These are phyloP conservation scores for Volvariella surrecta DNA, from an alignment of 1,284 basidiomycete genomes.

Conservation along the genomic window DNA sequence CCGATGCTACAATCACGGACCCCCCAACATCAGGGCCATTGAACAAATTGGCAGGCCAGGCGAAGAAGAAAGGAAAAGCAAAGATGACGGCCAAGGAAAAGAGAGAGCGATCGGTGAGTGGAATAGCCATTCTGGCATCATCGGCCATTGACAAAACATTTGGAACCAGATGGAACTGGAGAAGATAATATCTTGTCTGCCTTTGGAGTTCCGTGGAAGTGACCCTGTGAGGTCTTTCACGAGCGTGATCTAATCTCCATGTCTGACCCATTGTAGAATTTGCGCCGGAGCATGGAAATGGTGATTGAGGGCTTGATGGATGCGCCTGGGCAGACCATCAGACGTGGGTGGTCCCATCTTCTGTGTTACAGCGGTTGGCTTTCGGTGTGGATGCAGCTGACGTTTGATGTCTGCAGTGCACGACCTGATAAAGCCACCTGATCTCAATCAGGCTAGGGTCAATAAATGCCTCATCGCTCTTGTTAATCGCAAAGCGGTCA, in stretches of 20 bases:
- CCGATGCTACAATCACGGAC: slow-evolving; percentile 28
- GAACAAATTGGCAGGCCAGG: slow-evolving; percentile 17
- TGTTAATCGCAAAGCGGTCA: slow-evolving; percentile 80
- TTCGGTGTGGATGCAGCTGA: neutral
- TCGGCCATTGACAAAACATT: neutral
- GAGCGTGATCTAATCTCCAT: neutral
- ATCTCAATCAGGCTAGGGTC: slow-evolving; percentile 80
- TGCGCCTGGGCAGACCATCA: slow-evolving; percentile 40
- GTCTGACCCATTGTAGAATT: slow-evolving; percentile 32
- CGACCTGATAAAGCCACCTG: slow-evolving; percentile 74
- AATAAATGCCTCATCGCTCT: slow-evolving; percentile 92
- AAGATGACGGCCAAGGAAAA: slow-evolving; percentile 76
- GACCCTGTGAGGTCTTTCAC: slow-evolving; percentile 54
- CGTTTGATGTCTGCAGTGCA: slow-evolving; percentile 40
- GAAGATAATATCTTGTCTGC: slow-evolving; percentile 69
- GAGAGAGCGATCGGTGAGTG: slow-evolving; percentile 65
- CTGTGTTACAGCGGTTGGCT: neutral
- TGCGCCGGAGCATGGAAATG: slow-evolving; percentile 70
- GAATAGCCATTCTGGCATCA: neutral
- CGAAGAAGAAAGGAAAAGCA: slow-evolving; percentile 59
- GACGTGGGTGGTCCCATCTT: slow-evolving; percentile 32
- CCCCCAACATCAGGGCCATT: slow-evolving; percentile 17
- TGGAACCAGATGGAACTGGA: slow-evolving; percentile 52
- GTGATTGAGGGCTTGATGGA: slow-evolving; percentile 68
- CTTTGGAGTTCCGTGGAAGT: slow-evolving; percentile 85